Percentiles rank a stretch among this genome's conserved stretches.
These are phyloP conservation scores for Aleurites moluccanus DNA, from an alignment of 441 rosid genomes.

Conservation along the genomic window DNA sequence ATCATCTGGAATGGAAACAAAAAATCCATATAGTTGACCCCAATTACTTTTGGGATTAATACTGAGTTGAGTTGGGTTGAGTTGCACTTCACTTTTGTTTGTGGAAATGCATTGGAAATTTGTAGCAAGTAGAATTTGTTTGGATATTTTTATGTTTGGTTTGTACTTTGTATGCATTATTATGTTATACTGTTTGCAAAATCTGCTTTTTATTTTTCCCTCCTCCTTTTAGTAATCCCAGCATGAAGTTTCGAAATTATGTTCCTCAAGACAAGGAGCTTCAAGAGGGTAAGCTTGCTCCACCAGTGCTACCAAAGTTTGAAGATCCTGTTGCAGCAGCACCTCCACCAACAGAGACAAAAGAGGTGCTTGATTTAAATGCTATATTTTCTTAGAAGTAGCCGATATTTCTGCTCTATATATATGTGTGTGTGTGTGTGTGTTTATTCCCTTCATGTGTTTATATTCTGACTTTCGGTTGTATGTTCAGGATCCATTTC, in stretches of 20 bases:
- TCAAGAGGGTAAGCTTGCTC: constrained; percentile 83
- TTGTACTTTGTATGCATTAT: not conserved
- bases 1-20: too few species aligned
- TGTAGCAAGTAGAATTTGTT: not conserved
- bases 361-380: constrained; percentile 50
- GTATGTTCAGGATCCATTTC: constrained; percentile 72
- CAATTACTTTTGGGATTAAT: too few species aligned
- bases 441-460: not conserved
- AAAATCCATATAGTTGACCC: too few species aligned
- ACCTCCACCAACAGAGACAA: constrained; percentile 61
- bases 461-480: not conserved
- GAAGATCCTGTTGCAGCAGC: constrained; percentile 73
- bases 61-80: too few species aligned
- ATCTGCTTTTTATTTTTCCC: not conserved
- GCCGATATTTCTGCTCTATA: not conserved
- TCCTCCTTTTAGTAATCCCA: constrained; percentile 16
- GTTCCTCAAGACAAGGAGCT: constrained; percentile 92
- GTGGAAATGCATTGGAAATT: not conserved
- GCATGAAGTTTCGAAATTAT: constrained; percentile 89
- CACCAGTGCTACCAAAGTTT: constrained; percentile 88
- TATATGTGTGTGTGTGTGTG: too few species aligned
- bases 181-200: not conserved
- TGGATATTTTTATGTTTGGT: not conserved
- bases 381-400: not conserved
- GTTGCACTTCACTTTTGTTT: not conserved